Base-by-base conservation (phyloP, 2,329 filamentous ascomycete species). In the Dissoconium aciculare region DNA sequence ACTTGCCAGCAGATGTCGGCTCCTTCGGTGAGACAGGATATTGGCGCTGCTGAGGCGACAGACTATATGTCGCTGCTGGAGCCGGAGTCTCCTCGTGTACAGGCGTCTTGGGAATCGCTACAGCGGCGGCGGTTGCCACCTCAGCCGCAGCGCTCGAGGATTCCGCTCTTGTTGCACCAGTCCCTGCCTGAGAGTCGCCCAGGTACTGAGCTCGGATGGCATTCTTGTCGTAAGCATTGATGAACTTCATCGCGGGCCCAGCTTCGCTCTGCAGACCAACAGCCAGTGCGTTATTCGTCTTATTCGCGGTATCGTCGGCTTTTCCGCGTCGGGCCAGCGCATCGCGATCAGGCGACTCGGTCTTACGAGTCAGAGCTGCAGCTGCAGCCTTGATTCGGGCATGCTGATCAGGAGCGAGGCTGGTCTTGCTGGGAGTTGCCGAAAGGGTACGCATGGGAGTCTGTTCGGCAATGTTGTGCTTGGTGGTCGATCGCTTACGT, bases 181-280 rank as follows among this genome's bases (percentile, higher is more conserved):
- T 46, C 13, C 85, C 84, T 25, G 78, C 74, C 41, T 66, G 71
- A 28, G 60, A 62, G 50, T 91, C 76, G 27, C 73, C 71, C 30
- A 95, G 65, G 55, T 95, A 95, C n/a, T 81, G 74, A 40, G 82
- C 74, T 32, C 84, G 75, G 39, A 92, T 77, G 5, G 77, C 66
- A 47, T 89, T 76, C 57, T 89, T 91, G 57, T 95, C 89, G 52
- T 94, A 95, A 47, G 84, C 84, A 55, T 68, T 87, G 17, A 87
- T 83, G 89, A 89, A 98, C 55, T 93, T 92, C 75, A 98, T 78
- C 1, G 89, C 89, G 14, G 84, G 80, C 5, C 80, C 89, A 11
- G 85, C 87, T 53, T 93, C 89, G 31, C 67, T 83, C 47, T 85
- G 66, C 38, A 95, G 78, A 51, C 93, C 85, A 27, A 95, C 62